These are phyloP conservation scores for Knoxia roxburghii DNA, from an alignment of 257 asterid species.

Conservation along the genomic window DNA sequence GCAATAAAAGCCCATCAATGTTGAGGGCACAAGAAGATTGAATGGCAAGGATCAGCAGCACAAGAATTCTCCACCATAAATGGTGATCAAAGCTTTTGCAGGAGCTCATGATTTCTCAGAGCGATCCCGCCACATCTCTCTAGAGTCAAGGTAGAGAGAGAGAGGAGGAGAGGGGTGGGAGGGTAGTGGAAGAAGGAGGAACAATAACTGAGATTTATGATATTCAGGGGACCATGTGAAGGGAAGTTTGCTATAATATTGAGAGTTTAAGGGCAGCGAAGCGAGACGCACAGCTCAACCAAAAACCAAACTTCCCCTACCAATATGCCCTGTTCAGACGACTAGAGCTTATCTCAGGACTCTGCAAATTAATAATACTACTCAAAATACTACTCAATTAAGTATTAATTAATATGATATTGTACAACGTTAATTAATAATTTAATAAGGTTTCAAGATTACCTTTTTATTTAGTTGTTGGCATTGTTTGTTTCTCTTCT, in stretches of 20 bases:
- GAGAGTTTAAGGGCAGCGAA: not conserved
- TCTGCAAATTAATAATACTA: conserved; percentile 16
- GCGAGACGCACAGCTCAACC: conserved; percentile 49
- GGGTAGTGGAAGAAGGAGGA: conserved; percentile 12
- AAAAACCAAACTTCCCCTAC: conserved; percentile 43
- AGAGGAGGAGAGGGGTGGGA: not conserved
- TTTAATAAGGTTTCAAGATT: conserved; percentile 12
- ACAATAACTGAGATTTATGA: conserved; percentile 51
- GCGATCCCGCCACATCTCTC: conserved; percentile 51
- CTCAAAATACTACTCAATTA: too few species aligned
- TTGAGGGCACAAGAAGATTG: conserved; percentile 52
- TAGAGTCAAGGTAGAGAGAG: not conserved
- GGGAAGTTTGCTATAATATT: conserved; percentile 20
- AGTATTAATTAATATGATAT: not conserved
- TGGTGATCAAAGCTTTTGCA: conserved; percentile 29
- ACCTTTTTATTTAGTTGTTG: conserved; percentile 2
- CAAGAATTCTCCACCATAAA: conserved; percentile 40
- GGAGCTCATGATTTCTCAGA: conserved; percentile 43
- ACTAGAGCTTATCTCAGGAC: conserved; percentile 2
- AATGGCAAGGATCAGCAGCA: conserved; percentile 28
- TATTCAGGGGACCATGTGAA: conserved; percentile 43
- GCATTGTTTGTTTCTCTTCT: not conserved
- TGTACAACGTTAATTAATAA: conserved; percentile 14
- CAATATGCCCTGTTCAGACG: conserved; percentile 49
- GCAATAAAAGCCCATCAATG: conserved; percentile 64